Percentiles rank a stretch among this genome's conserved stretches.
These are phyloP conservation scores for Crithidia fasciculata DNA, from an alignment of 208 protist genomes.

Conservation along the genomic window DNA sequence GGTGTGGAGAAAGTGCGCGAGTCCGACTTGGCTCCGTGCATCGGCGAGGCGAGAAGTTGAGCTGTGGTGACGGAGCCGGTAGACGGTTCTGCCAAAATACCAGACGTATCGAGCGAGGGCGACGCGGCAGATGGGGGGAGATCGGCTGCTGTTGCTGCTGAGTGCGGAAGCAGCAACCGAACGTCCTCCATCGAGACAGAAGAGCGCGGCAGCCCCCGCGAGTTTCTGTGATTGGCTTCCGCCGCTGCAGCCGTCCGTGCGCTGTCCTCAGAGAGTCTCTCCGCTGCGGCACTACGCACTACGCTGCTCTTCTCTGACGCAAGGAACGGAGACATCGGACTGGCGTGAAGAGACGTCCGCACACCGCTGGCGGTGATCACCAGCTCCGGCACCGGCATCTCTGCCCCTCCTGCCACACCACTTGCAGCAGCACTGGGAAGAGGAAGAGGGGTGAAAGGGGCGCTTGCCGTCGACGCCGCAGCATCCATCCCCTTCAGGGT, in stretches of 20 bases:
- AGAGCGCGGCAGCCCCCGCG: conserved; percentile 1
- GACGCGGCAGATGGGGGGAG: background rate
- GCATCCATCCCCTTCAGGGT: conserved; percentile 24
- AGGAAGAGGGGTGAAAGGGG: background rate
- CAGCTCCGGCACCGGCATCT: conserved; percentile 4
- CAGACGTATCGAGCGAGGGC: background rate
- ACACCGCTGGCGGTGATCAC: background rate
- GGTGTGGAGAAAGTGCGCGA: background rate
- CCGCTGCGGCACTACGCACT: background rate
- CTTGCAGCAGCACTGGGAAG: background rate
- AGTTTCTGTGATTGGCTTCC: background rate
- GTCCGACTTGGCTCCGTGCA: background rate
- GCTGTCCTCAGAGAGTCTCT: background rate
- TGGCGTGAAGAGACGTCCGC: background rate
- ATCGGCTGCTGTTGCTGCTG: background rate
- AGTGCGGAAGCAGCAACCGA: background rate
- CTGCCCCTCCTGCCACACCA: background rate
- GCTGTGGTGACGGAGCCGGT: background rate
- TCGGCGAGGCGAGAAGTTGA: background rate
- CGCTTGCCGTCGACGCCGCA: background rate
- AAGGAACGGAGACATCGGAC: background rate
- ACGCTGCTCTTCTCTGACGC: background rate
- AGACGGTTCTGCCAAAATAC: background rate
- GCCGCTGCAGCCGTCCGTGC: background rate
- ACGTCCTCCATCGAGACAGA: conserved; percentile 12